Evolutionary conservation across 2,329 filamentous ascomycete genomes (phyloP), one percentile per base, ranked within the genome.

Genomic region (Colletotrichum godetiae): DNA sequence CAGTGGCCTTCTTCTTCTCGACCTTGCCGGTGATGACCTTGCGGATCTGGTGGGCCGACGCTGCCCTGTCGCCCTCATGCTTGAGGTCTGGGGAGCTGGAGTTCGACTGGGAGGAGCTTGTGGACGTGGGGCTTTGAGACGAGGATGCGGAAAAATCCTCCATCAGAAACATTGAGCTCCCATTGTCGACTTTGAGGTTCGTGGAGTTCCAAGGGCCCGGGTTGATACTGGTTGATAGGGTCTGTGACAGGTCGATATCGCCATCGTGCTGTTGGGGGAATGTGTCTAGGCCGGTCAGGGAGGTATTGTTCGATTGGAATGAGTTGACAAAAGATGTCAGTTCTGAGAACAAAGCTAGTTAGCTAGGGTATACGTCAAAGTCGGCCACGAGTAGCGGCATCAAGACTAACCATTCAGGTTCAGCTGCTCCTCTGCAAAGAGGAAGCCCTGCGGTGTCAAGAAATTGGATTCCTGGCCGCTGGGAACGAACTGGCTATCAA

Each of bases 11-110:
- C 76, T 82, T 86, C 80, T 89, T 89, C 72, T 84, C 82, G 10
- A 88, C 78, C 75, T 86, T 86, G 31, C 83, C 80, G 4, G 79
- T 80, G 68, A 84, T 84, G 33, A 87, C 82, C 77, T 84, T 88
- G 57, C 84, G 84, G 52, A 85, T 83, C 29, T 82, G 80, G 27
- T 78, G 78, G 12, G 81, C 78, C 12, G 76, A 76, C 24, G 80
- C 78, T 60, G 78, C 79, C 64, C 76, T 78, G 24, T 76, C 78
- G 1, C 74, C 62, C 42, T 81, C 79, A 6, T 77, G 77, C 59
- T 79, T 80, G 46, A 77, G 73, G 13, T 78, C 72, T 1, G 79
- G 77, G 1, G 82, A 81, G 29, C 74, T 78, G 1, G 80, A 29
- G 49, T 33, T 62, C 12, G 67, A 74, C 35, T 15, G 52, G 29